Evolutionary conservation across 2,329 filamentous ascomycete genomes (phyloP), one percentile per base, ranked within the genome.

Genomic region (Apiospora marii): DNA sequence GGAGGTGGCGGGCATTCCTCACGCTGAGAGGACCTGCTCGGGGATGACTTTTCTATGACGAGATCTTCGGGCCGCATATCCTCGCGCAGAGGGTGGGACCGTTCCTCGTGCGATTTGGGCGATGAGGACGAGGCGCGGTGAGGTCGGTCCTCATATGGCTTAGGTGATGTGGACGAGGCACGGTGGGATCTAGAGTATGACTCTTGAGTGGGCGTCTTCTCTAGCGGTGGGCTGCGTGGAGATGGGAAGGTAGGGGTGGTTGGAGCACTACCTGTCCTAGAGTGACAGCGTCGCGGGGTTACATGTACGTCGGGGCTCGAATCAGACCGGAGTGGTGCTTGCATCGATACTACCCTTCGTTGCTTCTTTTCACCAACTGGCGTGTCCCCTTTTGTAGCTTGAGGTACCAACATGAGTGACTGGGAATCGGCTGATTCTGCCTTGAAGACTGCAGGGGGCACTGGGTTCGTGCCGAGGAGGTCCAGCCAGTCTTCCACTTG

Each of bases 401-500:
- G 74, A 48, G 74, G 69, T 68, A 80, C 78, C 48, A 74, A 70
- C 19, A 75, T 68, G n/a, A 73, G 76, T 49, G 71, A 76, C 69
- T 74, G 77, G 67, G 74, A 75, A 70, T 67, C 78, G 37, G 79
- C 76, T 48, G 79, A 75, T 22, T 78, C 78, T 41, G 80, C 80
- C 19, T 82, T 77, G 48, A 80, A 80, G 44, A 84, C 79, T 71
- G 81, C 77, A 0, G 88, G 87, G 2, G 89, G 87, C 14, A 88
- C 78, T 1, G 88, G 88, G 37, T 79, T 81, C 53, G 83, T 83
- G 22, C 88, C 88, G 1, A 98, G 84, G 82, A 98, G 94, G 51
- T 93, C 89, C 49, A 98, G 85, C 96, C 96, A 99, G 82, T 98
- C 96, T 22, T 89, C 84, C 7, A 92, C 91, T 73, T 95, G 91